Conservation (phyloP, 2,329 filamentous ascomycete genomes). For the Zopfia rhizophila region DNA sequence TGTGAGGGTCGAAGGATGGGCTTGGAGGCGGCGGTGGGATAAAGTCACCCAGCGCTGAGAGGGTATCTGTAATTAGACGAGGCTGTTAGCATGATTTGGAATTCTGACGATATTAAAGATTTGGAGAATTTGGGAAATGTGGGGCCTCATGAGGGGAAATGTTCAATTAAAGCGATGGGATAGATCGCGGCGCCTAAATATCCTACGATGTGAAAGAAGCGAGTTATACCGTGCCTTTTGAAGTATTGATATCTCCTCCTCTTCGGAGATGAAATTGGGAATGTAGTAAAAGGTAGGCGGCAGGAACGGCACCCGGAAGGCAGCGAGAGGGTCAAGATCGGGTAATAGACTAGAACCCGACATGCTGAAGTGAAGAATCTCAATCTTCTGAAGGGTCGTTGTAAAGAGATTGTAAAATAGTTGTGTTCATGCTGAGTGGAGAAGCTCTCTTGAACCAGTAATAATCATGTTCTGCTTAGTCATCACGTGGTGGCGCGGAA, state of each 20-base stretch:
- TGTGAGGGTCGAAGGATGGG: slow-evolving; percentile 86
- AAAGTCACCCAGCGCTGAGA: slow-evolving; percentile 81
- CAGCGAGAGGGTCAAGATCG: slow-evolving; percentile 15
- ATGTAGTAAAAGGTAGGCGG: slow-evolving; percentile 83
- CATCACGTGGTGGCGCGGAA: no score
- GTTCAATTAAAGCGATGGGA: not conserved
- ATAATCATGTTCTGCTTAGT: no score
- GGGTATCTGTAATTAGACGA: slow-evolving; percentile 51
- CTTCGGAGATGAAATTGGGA: slow-evolving; percentile 79
- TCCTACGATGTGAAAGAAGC: slow-evolving; percentile 3
- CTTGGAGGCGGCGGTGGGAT: slow-evolving; percentile 88
- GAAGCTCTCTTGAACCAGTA: no score
- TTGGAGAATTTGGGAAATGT: not conserved
- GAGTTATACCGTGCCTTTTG: slow-evolving; percentile 66
- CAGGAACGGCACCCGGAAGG: slow-evolving; percentile 61
- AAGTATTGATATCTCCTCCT: slow-evolving; percentile 78
- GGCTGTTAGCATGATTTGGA: slow-evolving; percentile 66
- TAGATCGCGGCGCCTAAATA: no score
- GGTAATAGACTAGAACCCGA: no score
- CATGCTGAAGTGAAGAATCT: no score
- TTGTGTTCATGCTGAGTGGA: no score
- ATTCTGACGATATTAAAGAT: slow-evolving; percentile 48
- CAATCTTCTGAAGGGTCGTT: no score
- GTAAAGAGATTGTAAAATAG: no score
- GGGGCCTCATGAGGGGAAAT: not conserved